These are phyloP conservation scores for Lycium barbarum DNA, from an alignment of 257 asterid species.

Conservation along the genomic window DNA sequence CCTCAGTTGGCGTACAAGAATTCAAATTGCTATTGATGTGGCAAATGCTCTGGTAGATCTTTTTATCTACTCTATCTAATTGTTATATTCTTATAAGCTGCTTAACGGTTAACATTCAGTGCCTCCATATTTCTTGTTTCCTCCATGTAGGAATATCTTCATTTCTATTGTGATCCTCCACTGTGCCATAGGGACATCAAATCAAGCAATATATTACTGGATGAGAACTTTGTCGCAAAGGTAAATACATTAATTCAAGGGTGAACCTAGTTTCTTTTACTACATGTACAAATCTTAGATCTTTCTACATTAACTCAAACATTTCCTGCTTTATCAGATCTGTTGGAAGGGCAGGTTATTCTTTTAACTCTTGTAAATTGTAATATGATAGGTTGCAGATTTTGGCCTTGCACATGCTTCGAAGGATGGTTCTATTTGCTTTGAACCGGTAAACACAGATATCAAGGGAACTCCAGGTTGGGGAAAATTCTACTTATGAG, in stretches of 20 bases:
- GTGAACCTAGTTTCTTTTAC: background rate
- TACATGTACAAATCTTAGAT: background rate
- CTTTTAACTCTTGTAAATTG: background rate
- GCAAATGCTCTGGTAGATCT: slow-evolving; percentile 92
- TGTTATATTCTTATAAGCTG: slow-evolving; percentile 1
- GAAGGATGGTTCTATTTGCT: slow-evolving; percentile 88
- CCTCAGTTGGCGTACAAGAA: slow-evolving; percentile 80
- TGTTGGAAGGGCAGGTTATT: slow-evolving; percentile 6
- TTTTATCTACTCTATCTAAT: background rate
- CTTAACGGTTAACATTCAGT: background rate
- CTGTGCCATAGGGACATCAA: slow-evolving; percentile 95
- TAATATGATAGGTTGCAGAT: slow-evolving; percentile 75
- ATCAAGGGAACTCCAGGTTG: slow-evolving; percentile 96
- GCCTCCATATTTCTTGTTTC: background rate
- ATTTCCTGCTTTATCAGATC: background rate
- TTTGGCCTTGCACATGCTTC: slow-evolving; percentile 98
- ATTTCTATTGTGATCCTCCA: slow-evolving; percentile 93
- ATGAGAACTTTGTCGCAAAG: slow-evolving; percentile 82
- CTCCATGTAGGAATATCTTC: slow-evolving; percentile 87
- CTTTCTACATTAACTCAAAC: slow-evolving; percentile 4
- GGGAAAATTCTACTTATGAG: slow-evolving; percentile 20
- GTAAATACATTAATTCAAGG: slow-evolving; percentile 41
- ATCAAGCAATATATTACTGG: slow-evolving; percentile 93
- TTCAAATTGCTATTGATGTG: slow-evolving; percentile 88
- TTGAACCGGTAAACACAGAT: slow-evolving; percentile 91